Percentiles rank a stretch among this genome's conserved stretches.
Conservation (phyloP, 805 yeast species). For the Pichia manshurica region DNA sequence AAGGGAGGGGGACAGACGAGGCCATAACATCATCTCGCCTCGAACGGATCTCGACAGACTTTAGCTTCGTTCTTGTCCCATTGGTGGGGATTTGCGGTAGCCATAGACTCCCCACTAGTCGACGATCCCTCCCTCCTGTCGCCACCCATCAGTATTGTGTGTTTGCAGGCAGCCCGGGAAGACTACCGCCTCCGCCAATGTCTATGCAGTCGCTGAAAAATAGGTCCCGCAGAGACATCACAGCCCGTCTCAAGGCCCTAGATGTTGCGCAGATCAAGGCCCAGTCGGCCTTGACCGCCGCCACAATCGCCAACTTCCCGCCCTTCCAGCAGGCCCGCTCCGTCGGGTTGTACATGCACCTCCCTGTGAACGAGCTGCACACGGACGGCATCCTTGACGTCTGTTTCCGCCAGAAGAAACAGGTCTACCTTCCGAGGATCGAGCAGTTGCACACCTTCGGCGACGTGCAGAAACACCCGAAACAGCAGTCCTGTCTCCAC, state of each 20-base stretch:
- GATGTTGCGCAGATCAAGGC: neutral
- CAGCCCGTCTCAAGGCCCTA: neutral
- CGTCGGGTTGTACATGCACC: slow-evolving; percentile 69
- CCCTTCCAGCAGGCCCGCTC: slow-evolving; percentile 40
- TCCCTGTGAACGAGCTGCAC: slow-evolving; percentile 66
- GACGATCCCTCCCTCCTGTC: too few relatives aligned
- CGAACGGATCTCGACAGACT: too few relatives aligned
- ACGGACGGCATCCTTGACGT: slow-evolving; percentile 49
- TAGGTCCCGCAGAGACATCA: slow-evolving; percentile 6
- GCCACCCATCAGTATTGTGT: too few relatives aligned
- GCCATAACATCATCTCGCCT: too few relatives aligned
- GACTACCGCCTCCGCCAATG: neutral
- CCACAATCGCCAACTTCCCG: slow-evolving; percentile 7
- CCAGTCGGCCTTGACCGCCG: slow-evolving; percentile 7
- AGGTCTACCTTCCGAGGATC: slow-evolving; percentile 52
- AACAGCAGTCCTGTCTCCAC: slow-evolving; percentile 42
- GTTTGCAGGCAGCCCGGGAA: too few relatives aligned
- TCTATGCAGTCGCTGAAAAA: slow-evolving; percentile 4
- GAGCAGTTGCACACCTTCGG: slow-evolving; percentile 28
- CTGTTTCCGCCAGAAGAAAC: slow-evolving; percentile 44
- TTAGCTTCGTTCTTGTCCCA: too few relatives aligned
- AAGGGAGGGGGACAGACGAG: too few relatives aligned
- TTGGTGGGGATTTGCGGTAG: too few relatives aligned
- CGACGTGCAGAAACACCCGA: slow-evolving; percentile 20
- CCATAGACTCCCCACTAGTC: too few relatives aligned